Evolutionary conservation across 179 eudicot genomes (phyloP), one percentile per base, ranked within the genome.

Genomic region (Spinacia oleracea): DNA sequence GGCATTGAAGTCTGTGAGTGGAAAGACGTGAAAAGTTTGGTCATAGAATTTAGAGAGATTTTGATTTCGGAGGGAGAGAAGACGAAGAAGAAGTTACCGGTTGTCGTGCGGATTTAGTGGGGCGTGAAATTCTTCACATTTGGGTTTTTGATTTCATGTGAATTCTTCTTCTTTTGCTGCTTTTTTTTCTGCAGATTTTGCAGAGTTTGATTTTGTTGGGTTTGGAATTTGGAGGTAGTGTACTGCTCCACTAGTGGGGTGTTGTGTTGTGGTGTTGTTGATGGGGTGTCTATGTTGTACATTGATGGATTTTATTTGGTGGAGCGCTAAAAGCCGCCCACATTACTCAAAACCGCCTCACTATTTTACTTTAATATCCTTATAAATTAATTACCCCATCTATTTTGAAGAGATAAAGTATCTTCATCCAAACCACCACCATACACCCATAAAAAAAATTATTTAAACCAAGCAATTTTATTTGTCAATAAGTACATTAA

Each of bases 51-150:
- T 77, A 55, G 32, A 65, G 79, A 50, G 51, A 38, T 46, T 50
- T 46, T 21, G 72, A 65, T 32, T 76, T 55, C 27, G 45, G 63
- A 12, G 29, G 6, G 32, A 42, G 25, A 58, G 56, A 29, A 40
- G 50, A 64, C 31, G 0, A 40, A 18, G 21, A 55, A 18, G 42
- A 20, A 72, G 60, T 78, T 48, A 71, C 76, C n/a, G 48, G 34
- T 76, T 76, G 79, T 65, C 59, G 43, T 66, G 62, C n/a, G n/a
- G n/a, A n/a, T n/a, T n/a, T n/a, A 45, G 27, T 15, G n/a, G 69
- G 25, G 55, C 5, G 10, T 59, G 21, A 46, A 27, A 40, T 31
- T 58, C 34, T 31, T 58, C 34, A 64, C 53, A 74, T 74, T 74
- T 74, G 77, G 9, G 25, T 20, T 27, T 6, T 9, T 2, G 16